Base-by-base conservation (phyloP, 495 filamentous ascomycete genomes). In the Sordaria brevicollis region DNA sequence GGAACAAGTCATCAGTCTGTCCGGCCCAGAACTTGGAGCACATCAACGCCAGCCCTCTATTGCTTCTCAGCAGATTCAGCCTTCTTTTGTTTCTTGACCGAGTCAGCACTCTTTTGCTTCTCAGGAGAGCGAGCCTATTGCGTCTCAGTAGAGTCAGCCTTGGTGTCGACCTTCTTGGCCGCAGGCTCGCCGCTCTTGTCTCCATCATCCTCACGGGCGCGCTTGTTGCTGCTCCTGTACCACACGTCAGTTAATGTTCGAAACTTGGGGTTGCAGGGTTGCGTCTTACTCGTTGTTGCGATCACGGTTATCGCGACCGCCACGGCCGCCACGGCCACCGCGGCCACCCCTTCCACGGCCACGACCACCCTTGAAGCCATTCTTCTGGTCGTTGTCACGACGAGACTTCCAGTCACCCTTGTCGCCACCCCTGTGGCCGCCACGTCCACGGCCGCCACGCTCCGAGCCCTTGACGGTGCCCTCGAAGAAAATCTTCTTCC, bases 341-440 rank as follows among this genome's bases (percentile, higher is more conserved):
- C 81, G 76, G n/a, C 79, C 75, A 34, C 80, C 74, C n/a, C 79
- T 79, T 15, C 85, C 80, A 19, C 79, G 79, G 69, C 83, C 78
- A 31, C 77, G 73, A 6, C 75, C 71, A 33, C 78, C 78, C 54
- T 75, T 78, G 81, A 89, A 89, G 31, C 89, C 90, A 39, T 82
- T 84, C 76, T 87, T 86, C 73, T 87, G 86, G 73, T 91, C 89
- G 31, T 91, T 82, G 9, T 87, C 84, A 19, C 90, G 84, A 68
- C 90, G 84, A 76, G 87, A 85, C 74, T 89, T 88, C 89, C 89
- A 91, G 80, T 92, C 89, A 43, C 74, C 70, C 25, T 74, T 76
- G 65, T 68, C 72, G 34, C 74, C 75, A 31, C 75, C 71, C 21
- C 70, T 69, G 19, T 80, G 76, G 54, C 78, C 74, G 17, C 80